Conservation (phyloP, 306 rosid species). For the Lithocarpus polystachyus region DNA sequence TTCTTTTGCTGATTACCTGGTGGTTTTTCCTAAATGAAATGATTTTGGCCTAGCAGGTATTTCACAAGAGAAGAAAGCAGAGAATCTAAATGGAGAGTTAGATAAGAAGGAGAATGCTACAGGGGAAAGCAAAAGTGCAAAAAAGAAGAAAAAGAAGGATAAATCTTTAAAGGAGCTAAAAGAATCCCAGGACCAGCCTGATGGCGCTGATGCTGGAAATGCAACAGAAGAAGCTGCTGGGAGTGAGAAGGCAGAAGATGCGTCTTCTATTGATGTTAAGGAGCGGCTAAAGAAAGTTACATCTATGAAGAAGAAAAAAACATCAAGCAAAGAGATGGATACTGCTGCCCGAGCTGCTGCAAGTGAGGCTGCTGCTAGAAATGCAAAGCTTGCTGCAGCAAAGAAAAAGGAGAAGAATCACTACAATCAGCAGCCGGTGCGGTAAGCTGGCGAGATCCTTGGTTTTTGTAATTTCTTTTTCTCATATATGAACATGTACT, state of each 20-base stretch:
- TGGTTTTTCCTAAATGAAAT: neutral
- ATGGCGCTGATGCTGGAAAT: conserved; percentile 28
- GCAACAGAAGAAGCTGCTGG: conserved; percentile 35
- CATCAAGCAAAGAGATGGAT: conserved; percentile 71
- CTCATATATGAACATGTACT: conserved; percentile 45
- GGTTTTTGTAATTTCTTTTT: conserved; percentile 22
- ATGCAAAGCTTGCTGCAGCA: conserved; percentile 61
- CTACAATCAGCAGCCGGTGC: conserved; percentile 76
- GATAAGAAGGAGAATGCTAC: conserved; percentile 51
- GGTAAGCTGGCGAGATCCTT: conserved; percentile 41
- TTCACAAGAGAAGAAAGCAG: conserved; percentile 37
- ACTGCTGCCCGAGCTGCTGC: conserved; percentile 75
- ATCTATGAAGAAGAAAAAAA: conserved; percentile 64
- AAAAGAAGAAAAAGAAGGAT: conserved; percentile 80
- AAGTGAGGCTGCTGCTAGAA: conserved; percentile 71
- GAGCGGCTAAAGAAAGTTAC: conserved; percentile 73
- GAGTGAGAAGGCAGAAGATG: conserved; percentile 49
- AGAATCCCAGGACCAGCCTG: conserved; percentile 50
- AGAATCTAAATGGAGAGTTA: conserved; percentile 30
- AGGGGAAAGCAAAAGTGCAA: conserved; percentile 60
- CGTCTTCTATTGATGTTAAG: conserved; percentile 53
- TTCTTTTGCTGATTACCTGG: neutral
- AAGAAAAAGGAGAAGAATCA: conserved; percentile 78
- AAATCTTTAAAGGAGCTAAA: conserved; percentile 57
- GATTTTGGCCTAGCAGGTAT: conserved; percentile 18